Base-by-base conservation (phyloP, 2,329 filamentous ascomycete species). In the Emmonsia crescens region DNA sequence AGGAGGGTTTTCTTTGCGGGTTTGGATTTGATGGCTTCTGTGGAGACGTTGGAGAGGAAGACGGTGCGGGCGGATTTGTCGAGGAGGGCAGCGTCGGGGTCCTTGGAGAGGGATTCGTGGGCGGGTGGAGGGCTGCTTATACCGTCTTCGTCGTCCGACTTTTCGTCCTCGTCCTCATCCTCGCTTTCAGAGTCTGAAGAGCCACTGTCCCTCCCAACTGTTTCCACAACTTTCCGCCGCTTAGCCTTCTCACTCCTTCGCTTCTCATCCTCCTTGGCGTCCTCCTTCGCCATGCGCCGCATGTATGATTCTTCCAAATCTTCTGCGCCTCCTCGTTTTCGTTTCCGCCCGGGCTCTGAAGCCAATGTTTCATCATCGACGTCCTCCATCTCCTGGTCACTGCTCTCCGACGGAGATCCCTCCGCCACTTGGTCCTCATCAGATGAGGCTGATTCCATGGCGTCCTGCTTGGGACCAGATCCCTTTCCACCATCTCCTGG, bases 41-140 rank as follows among this genome's bases (percentile, higher is more conserved):
- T 87, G 16, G 91, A 91, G 54, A 99, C 90, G 70, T 99, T 99
- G 70, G 89, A 89, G 14, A 99, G 79, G 76, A 97, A 99, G 49
- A 97, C 85, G 6, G 94, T 99, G 61, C 94, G 88, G 62, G 84
- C 84, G 9, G 93, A 89, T 78, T 96, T 96, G 62, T 95, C 89
- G 2, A 95, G 69, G 66, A 95, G 89, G 52, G 68, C 71, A 5
- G 74, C 68, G 61, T 77, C 74, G 5, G 71, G 67, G 62, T 72
- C 66, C 60, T 63, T 64, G 2, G 60, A 66, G 36, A 77, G 52
- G 51, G 72, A 70, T 66, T 79, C 75, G 71, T 79, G 77, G 24
- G 72, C 68, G 1, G 73, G 76, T 6, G 70, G 62, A 12, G 69
- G 64, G 38, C 62, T 66, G 16, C 64, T 60, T 12, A 72, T 70